Evolutionary conservation across 805 yeast genomes (phyloP).

Genomic region (Millerago galiae): DNA sequence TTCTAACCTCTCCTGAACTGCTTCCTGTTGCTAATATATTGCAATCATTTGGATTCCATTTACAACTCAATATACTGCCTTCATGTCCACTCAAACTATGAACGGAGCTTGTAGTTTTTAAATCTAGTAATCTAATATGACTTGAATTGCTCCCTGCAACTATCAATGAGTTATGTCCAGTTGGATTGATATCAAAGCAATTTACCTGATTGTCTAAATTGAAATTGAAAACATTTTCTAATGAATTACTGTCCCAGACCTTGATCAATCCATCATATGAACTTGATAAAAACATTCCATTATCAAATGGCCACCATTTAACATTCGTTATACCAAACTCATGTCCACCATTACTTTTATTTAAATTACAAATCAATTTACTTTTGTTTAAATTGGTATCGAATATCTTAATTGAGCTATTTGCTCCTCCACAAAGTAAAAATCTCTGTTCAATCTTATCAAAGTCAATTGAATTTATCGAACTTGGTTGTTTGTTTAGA

Average conservation of each 20-base stretch:
- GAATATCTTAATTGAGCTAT: constrained; percentile 64
- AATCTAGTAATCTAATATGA: constrained; percentile 61
- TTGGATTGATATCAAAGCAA: constrained; percentile 54
- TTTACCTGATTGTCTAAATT: constrained; percentile 57
- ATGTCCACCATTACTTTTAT: constrained; percentile 41
- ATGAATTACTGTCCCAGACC: constrained; percentile 70
- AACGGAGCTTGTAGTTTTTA: constrained; percentile 65
- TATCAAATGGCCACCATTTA: constrained; percentile 86
- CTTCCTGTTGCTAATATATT: constrained; percentile 74
- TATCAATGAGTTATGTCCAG: constrained; percentile 44
- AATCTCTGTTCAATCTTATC: constrained; percentile 41
- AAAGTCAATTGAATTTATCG: constrained; percentile 55
- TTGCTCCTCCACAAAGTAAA: constrained; percentile 68
- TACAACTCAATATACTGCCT: constrained; percentile 46
- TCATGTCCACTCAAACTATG: constrained; percentile 62
- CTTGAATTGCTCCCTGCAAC: constrained; percentile 70
- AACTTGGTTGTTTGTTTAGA: constrained; percentile 7
- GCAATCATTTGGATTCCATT: constrained; percentile 68
- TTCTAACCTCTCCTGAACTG: constrained; percentile 66
- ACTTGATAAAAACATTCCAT: constrained; percentile 77
- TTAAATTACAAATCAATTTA: constrained; percentile 12
- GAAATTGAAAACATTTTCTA: constrained; percentile 63
- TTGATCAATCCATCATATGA: constrained; percentile 75
- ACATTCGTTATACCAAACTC: constrained; percentile 66
- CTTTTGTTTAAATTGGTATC: constrained; percentile 25